Base-by-base conservation (phyloP, 2,329 filamentous ascomycete genomes). In the Calonectria pteridis region DNA sequence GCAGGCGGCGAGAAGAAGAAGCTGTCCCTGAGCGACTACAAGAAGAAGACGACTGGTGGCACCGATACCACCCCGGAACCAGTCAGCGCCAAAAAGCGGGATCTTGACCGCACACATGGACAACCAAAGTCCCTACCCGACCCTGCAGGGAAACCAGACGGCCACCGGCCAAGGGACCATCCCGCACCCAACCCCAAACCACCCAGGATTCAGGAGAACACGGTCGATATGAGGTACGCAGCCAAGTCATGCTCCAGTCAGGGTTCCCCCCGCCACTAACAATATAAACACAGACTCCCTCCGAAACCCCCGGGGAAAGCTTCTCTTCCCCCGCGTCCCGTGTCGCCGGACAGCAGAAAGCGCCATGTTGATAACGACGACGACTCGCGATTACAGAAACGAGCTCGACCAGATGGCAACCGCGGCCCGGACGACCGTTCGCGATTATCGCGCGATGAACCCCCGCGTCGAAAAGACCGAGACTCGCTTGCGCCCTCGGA, bases 11-110 rank as follows among this genome's bases (percentile, higher is more conserved):
- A 88, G 79, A 90, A 87, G 82, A 90, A 90, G 84, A 90, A 91
- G 81, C 81, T 91, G 76, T 90, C 89, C 18, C 82, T 92, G 73
- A 90, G 88, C 82, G 90, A 91, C 80, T 92, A 91, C 77, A 89
- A 89, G 82, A 91, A 89, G 81, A 89, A 88, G 80, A 82, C 83
- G 20, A 81, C 83, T 51, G 77, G 80, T 73, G 76, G 76, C 67
- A 84, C 85, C 13, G 81, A 83, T 11, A 85, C 85, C 18, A 84
- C 86, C 1, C 81, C 84, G 18, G 83, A 85, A 58, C 81, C 83
- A 6, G 73, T 81, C 68, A 78, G 81, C 59, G 76, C 79, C 33
- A 84, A 80, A 69, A 83, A 78, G 76, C 81, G 78, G 49, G 84
- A 85, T 28, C 69, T 66, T 37, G 82, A 84, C 58, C 83, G 83